Evolutionary conservation across 352 stramenopile species (phyloP), one percentile per base, ranked within the genome.

Genomic region (Phytophthora boehmeriae): DNA sequence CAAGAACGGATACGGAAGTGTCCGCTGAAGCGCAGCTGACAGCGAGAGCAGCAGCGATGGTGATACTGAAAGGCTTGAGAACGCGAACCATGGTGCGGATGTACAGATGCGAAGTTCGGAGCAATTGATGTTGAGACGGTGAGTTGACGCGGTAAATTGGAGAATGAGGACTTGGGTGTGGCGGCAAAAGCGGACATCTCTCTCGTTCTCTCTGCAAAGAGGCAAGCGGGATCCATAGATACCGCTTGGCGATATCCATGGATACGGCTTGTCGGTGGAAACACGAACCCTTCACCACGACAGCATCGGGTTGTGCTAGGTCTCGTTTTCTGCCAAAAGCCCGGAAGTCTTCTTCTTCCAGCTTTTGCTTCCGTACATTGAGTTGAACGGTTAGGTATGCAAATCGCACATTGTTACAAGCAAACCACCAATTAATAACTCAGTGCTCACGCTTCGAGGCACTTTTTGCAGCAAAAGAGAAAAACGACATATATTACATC

Each of bases 1-100:
- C 63, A 5, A 72, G 71, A 9, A 83, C 68, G 14, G 66, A 78
- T n/a, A 83, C 71, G 42, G 38, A n/a, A n/a, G 27, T 50, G 35
- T 65, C 46, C 0, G 66, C 66, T 20, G 65, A 27, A 11, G 35
- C 60, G 44, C 59, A 36, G 28, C 46, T 32, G 34, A 73, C 46
- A 6, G 54, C 63, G 30, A 69, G 52, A 41, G 45, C 48, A 17
- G 48, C 19, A 32, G 65, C 65, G 38, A 73, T 8, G 38, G 59
- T 42, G 4, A 54, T 22, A 11, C 45, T 59, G 49, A 73, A 60
- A 59, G 65, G 65, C 30, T 66, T 52, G 8, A 68, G 44, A 62
- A 73, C 65, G 34, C 52, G 53, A 59, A 69, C 65, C 65, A 73
- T 69, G n/a, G n/a, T n/a, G n/a, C n/a, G n/a, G n/a, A n/a, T n/a